Evolutionary conservation across 2,329 filamentous ascomycete genomes (phyloP), one percentile per base, ranked within the genome.

Genomic region (Aspergillus viridinutans): DNA sequence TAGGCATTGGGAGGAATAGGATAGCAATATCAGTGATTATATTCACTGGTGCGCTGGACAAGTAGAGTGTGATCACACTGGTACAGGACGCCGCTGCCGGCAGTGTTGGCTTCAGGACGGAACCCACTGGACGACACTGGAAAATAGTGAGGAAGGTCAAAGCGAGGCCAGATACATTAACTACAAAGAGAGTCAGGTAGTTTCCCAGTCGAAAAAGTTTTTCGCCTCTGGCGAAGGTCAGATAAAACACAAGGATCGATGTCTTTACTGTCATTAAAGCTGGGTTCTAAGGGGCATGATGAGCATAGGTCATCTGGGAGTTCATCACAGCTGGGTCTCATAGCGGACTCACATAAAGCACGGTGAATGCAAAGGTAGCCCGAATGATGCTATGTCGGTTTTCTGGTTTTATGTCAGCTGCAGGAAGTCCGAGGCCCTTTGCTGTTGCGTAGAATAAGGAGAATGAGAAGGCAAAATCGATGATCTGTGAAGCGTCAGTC

Each of bases 181-280:
- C 91, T 21, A 96, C 81, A 50, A 79, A 80, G 1, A 97, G 78
- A 0, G 90, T 91, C 3, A 82, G 79, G 79, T 92, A 92, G 20
- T 90, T 94, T n/a, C 87, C 86, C 74, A 88, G 84, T 57, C 89
- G 85, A 62, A 96, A 87, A 50, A 92, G 80, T 61, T 85, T 85
- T 63, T 95, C 86, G 58, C 90, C 89, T 66, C 87, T 88, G 25
- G 90, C 89, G 50, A 97, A 81, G 43, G 88, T 87, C 51, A 97
- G 81, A 75, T 95, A 97, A 74, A 97, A 97, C 53, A 93, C 82
- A 56, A 97, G 81, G 65, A 97, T 90, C n/a, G 91, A 95, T 0
- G 90, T 92, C 76, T 97, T 97, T 52, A 90, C 91, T 2, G 89
- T 86, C 90, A 96, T 95, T 55, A 96, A 80, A 3, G 90, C 88